Evolutionary conservation across 148 eudicot species (phyloP).

Genomic region (Cornus suecica): DNA sequence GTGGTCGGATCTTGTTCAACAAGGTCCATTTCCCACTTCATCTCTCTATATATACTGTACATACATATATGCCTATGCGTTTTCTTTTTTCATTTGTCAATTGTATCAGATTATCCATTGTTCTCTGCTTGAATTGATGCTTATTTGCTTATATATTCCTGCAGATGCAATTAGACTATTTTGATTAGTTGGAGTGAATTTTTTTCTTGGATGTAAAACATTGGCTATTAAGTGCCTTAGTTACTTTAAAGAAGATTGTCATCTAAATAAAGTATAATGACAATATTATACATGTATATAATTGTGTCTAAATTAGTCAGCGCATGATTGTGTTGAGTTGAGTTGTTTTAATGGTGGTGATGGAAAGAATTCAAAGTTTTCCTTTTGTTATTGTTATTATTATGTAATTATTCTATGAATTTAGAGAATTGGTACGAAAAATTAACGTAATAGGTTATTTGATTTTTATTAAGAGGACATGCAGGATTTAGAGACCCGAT

Average conservation of each 20-base stretch:
- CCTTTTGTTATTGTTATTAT: no score
- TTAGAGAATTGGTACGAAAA: no score
- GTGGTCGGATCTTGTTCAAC: constrained; percentile 99
- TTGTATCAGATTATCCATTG: background rate
- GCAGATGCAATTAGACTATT: background rate
- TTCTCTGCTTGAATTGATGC: background rate
- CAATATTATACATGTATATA: no score
- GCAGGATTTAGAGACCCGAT: background rate
- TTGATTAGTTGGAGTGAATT: background rate
- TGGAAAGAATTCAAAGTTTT: no score
- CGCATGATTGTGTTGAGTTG: no score
- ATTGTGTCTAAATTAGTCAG: no score
- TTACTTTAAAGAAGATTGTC: background rate
- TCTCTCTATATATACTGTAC: background rate
- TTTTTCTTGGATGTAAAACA: background rate
- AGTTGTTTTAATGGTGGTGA: background rate
- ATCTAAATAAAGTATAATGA: no score
- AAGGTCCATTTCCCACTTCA: constrained; percentile 65
- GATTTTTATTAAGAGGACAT: background rate
- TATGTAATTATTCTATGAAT: no score
- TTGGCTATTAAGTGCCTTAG: background rate
- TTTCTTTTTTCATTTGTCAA: background rate
- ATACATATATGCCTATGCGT: background rate
- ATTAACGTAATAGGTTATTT: background rate
- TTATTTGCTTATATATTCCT: no score